Percentiles rank a stretch among this genome's conserved stretches.
Evolutionary conservation across 1,284 basidiomycete genomes (phyloP).

Genomic region (Vanrija sp.): DNA sequence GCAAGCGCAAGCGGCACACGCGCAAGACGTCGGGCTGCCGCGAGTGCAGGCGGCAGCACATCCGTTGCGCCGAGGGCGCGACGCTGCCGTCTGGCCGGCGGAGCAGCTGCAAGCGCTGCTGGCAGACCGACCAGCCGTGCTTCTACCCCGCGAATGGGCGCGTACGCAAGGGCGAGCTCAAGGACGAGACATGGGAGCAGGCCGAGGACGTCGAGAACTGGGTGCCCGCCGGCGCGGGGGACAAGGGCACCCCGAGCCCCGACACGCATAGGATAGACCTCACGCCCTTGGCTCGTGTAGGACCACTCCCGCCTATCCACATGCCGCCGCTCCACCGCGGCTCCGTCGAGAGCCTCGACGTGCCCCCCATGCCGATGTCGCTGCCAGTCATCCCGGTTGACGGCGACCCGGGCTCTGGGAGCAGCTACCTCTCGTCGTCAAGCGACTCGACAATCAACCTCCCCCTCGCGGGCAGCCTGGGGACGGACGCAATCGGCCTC

Average conservation of each 20-base stretch:
- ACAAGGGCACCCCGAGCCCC: neutral
- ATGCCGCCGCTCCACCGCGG: too few relatives aligned
- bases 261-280: too few relatives aligned
- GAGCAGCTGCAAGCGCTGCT: conserved; percentile 19
- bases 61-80: conserved; percentile 19
- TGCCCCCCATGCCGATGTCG: too few relatives aligned
- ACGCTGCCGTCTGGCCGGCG: conserved; percentile 4
- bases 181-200: conserved; percentile 9
- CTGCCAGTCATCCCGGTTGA: too few relatives aligned
- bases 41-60: conserved; percentile 12
- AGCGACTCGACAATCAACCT: too few relatives aligned
- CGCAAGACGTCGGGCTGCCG: conserved; percentile 19
- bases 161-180: conserved; percentile 3
- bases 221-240: neutral
- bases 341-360: too few relatives aligned
- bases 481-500: too few relatives aligned
- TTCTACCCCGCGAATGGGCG: conserved; percentile 18
- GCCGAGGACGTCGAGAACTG: conserved; percentile 14
- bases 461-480: too few relatives aligned
- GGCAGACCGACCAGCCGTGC: conserved; percentile 16
- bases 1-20: conserved; percentile 12
- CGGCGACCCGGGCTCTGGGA: too few relatives aligned
- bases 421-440: too few relatives aligned
- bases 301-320: too few relatives aligned
- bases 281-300: too few relatives aligned